Conservation (phyloP, 2,329 filamentous ascomycete genomes). For the Trichophyton simii region DNA sequence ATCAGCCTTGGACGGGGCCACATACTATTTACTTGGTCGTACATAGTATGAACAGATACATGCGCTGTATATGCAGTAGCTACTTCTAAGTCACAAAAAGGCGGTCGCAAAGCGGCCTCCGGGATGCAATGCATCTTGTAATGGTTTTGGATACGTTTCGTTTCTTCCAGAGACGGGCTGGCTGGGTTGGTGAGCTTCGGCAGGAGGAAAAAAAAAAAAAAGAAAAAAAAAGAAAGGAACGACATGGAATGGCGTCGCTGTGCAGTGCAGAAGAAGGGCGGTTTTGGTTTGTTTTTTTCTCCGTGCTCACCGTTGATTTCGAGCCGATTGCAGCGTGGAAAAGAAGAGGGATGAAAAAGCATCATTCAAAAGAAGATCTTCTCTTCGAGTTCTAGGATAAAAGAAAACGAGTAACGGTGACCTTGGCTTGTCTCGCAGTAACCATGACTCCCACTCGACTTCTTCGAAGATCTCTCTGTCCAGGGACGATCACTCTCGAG, state of each 20-base stretch:
- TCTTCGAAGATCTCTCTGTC: neutral
- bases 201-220: too few relatives aligned
- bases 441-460: neutral
- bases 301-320: neutral
- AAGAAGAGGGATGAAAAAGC: neutral
- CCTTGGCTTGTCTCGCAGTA: neutral
- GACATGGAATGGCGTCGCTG: neutral
- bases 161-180: neutral
- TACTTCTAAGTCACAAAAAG: neutral
- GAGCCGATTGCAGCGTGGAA: neutral
- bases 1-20: neutral
- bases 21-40: conserved; percentile 1
- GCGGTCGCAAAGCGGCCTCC: neutral
- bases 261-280: neutral
- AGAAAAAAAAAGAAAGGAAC: neutral
- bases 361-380: neutral
- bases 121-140: neutral
- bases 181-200: neutral
- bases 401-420: neutral
- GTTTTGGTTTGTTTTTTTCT: neutral
- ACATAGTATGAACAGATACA: neutral
- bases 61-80: neutral
- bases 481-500: neutral
- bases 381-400: neutral
- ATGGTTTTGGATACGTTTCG: neutral